These are phyloP conservation scores for Cyberlindnera sargentensis DNA, from an alignment of 805 yeast species.

Conservation along the genomic window DNA sequence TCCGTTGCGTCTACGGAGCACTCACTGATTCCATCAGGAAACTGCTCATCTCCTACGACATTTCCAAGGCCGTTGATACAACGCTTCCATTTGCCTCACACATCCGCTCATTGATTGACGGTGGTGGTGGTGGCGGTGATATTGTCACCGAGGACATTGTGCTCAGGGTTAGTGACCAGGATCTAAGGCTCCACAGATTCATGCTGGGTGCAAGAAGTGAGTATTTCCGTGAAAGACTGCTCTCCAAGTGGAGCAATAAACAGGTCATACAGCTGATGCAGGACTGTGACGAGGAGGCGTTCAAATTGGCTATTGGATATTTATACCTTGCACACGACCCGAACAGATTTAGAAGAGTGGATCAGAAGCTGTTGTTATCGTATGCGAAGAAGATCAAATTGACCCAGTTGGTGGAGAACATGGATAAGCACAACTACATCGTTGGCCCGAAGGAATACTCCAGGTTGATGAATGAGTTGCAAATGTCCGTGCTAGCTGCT, in stretches of 20 bases:
- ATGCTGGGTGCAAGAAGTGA: conserved; percentile 32
- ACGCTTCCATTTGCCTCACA: conserved; percentile 71
- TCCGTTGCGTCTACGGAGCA: conserved; percentile 73
- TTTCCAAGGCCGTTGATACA: conserved; percentile 60
- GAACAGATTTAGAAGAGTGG: conserved; percentile 27
- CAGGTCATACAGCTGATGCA: conserved; percentile 15
- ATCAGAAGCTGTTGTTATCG: conserved; percentile 23
- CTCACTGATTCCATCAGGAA: conserved; percentile 58
- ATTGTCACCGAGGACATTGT: conserved; percentile 20
- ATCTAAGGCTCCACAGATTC: conserved; percentile 31
- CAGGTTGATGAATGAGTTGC: conserved; percentile 25
- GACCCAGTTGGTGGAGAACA: conserved; percentile 30
- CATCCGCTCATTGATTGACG: conserved; percentile 39
- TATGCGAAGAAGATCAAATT: conserved; percentile 31
- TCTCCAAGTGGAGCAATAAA: conserved; percentile 20
- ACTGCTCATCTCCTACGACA: conserved; percentile 51
- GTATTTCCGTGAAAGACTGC: conserved; percentile 23
- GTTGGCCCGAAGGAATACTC: conserved; percentile 26
- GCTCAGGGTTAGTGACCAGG: conserved; percentile 8
- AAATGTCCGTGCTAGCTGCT: conserved; percentile 11
- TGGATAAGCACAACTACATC: conserved; percentile 25
- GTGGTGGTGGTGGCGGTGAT: conserved; percentile 2
- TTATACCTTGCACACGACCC: conserved; percentile 34
- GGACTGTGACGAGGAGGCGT: conserved; percentile 15
- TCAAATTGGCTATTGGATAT: conserved; percentile 25